Conservation (phyloP, 1,284 basidiomycete species). For the Leccinum pallidistipes region DNA sequence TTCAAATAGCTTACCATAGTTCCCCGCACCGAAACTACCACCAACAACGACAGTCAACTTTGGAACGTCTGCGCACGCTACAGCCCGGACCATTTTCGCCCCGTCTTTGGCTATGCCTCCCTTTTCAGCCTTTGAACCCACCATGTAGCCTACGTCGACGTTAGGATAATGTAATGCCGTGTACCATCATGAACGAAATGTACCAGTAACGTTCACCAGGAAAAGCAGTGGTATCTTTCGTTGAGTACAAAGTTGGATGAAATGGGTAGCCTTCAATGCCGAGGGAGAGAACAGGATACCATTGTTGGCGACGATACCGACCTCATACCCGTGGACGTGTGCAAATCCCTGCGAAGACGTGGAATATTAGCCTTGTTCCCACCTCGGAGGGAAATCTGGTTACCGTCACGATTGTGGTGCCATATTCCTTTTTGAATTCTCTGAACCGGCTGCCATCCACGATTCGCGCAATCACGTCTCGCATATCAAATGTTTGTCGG, state of each 20-base stretch:
- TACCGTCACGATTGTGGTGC: conserved; percentile 86
- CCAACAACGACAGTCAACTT: conserved; percentile 96
- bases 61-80: conserved; percentile 92
- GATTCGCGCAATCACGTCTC: conserved; percentile 88
- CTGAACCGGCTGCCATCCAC: conserved; percentile 92
- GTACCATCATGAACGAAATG: conserved; percentile 7
- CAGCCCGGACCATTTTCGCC: conserved; percentile 97
- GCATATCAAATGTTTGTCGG: conserved; percentile 88
- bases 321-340: conserved; percentile 84
- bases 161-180: conserved; percentile 4
- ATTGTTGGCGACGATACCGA: conserved; percentile 92
- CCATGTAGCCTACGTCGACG: conserved; percentile 75
- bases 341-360: conserved; percentile 74
- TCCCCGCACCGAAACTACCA: conserved; percentile 93
- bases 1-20: conserved; percentile 64
- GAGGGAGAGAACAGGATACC: conserved; percentile 94
- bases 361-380: conserved; percentile 7
- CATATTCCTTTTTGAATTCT: conserved; percentile 96
- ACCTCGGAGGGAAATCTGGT: conserved; percentile 20
- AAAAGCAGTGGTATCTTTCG: conserved; percentile 88
- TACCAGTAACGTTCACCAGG: conserved; percentile 89
- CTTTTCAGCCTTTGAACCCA: conserved; percentile 89
- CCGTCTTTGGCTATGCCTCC: conserved; percentile 98
- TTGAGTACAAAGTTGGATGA: conserved; percentile 94
- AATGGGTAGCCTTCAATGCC: conserved; percentile 92